Percentiles rank a stretch among this genome's conserved stretches.
phyloP scores from a whole-genome alignment of 2,329 filamentous ascomycete genomes.

The Colletotrichum sp. region DNA sequence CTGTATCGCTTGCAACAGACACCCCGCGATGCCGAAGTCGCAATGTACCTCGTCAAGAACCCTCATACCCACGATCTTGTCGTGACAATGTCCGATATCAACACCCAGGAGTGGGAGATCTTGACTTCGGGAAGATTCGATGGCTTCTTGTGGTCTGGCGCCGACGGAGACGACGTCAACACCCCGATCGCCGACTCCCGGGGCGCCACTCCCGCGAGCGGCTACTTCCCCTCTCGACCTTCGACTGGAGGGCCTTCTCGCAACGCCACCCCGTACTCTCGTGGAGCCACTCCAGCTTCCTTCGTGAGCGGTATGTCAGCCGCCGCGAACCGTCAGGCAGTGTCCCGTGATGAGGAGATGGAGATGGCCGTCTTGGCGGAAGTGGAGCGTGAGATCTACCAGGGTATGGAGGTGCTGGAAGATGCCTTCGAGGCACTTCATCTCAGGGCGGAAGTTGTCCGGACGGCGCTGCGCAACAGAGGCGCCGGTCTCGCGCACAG shows the following conservation, averaged over 20 bases:
- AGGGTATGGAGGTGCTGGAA: constrained; percentile 92
- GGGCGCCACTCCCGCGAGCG: constrained; percentile 59
- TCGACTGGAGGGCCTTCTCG: constrained; percentile 46
- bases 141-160: constrained; percentile 93
- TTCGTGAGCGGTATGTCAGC: constrained; percentile 64
- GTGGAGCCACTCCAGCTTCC: constrained; percentile 62
- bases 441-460: constrained; percentile 79
- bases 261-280: constrained; percentile 57
- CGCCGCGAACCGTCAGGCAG: constrained; percentile 58
- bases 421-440: constrained; percentile 95
- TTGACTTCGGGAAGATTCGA: constrained; percentile 93
- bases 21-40: constrained; percentile 85
- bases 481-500: constrained; percentile 76
- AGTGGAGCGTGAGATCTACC: constrained; percentile 91
- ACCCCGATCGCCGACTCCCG: constrained; percentile 48
- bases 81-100: constrained; percentile 86
- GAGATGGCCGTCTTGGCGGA: constrained; percentile 91
- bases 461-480: constrained; percentile 80
- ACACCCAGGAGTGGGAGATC: constrained; percentile 94
- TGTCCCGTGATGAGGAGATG: constrained; percentile 92
- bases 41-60: constrained; percentile 86
- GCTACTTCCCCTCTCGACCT: constrained; percentile 43
- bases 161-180: constrained; percentile 63
- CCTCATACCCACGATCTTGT: constrained; percentile 83
- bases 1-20: constrained; percentile 77